Conservation (phyloP, 805 yeast genomes). For the Hanseniaspora pseudoguilliermondii region DNA sequence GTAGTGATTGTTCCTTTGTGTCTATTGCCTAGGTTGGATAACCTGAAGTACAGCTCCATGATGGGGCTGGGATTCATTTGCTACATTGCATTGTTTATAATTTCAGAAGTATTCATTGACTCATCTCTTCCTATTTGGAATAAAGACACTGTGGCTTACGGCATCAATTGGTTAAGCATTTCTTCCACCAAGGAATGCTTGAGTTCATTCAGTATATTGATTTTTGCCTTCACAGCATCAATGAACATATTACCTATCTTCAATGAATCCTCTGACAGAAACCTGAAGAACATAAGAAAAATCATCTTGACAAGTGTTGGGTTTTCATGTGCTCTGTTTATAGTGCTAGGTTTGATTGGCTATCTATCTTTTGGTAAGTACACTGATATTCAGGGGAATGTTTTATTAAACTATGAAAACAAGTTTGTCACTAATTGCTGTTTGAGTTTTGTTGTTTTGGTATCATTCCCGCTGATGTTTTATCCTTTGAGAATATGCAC, state of each 20-base stretch:
- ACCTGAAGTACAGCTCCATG: constrained; percentile 58
- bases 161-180: constrained; percentile 26
- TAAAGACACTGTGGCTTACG: constrained; percentile 17
- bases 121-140: constrained; percentile 17
- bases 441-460: constrained; percentile 57
- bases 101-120: constrained; percentile 35
- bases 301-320: constrained; percentile 39
- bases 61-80: constrained; percentile 55
- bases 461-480: constrained; percentile 67
- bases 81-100: constrained; percentile 45
- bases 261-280: constrained; percentile 49
- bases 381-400: constrained; percentile 47
- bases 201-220: constrained; percentile 58
- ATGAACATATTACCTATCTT: constrained; percentile 69
- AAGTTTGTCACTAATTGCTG: constrained; percentile 41
- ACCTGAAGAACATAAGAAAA: constrained; percentile 34
- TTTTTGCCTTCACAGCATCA: constrained; percentile 71
- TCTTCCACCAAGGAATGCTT: constrained; percentile 35
- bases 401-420: constrained; percentile 53
- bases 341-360: constrained; percentile 54
- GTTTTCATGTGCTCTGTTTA: constrained; percentile 45
- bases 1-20: constrained; percentile 51
- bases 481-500: constrained; percentile 68
- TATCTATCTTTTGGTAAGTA: constrained; percentile 55
- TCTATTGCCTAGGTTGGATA: constrained; percentile 49